Conservation (phyloP, 192 early-diverging fungal genomes). For the Backusella sp. region DNA sequence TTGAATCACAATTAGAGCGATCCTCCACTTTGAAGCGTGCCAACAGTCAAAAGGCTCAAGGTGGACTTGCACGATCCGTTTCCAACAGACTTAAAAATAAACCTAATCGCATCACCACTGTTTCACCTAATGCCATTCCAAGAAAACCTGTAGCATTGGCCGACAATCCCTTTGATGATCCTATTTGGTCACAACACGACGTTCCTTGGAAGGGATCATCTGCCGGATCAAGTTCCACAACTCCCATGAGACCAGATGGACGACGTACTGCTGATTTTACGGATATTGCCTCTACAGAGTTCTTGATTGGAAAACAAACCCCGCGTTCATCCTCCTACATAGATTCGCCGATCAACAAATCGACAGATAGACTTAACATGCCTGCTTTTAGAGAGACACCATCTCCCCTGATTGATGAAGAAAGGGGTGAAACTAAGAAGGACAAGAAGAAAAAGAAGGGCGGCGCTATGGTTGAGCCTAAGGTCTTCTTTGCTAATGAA, state of each 20-base stretch:
- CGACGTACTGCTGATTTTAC: background rate
- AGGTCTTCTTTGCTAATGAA: slow-evolving; percentile 94
- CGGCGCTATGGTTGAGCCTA: slow-evolving; percentile 56
- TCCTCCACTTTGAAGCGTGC: slow-evolving; percentile 13
- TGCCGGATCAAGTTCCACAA: background rate
- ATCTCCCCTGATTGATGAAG: slow-evolving; percentile 27
- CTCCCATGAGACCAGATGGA: background rate
- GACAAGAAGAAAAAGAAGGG: background rate
- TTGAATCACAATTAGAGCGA: slow-evolving; percentile 32
- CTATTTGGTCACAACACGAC: slow-evolving; percentile 25
- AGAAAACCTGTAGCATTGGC: background rate
- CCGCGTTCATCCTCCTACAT: background rate
- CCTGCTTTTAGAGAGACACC: background rate
- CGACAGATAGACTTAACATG: background rate
- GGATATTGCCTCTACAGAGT: slow-evolving; percentile 22
- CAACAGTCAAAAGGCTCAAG: slow-evolving; percentile 9
- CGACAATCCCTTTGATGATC: slow-evolving; percentile 27
- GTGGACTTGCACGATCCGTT: background rate
- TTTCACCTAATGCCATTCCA: background rate
- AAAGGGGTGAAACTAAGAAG: background rate
- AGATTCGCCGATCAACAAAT: background rate
- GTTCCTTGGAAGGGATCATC: background rate
- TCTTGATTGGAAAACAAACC: slow-evolving; percentile 23
- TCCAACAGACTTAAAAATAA: slow-evolving; percentile 6
- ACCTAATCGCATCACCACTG: background rate